These are phyloP conservation scores for Plasmopara halstedii DNA, from an alignment of 352 stramenopile species.

Conservation along the genomic window DNA sequence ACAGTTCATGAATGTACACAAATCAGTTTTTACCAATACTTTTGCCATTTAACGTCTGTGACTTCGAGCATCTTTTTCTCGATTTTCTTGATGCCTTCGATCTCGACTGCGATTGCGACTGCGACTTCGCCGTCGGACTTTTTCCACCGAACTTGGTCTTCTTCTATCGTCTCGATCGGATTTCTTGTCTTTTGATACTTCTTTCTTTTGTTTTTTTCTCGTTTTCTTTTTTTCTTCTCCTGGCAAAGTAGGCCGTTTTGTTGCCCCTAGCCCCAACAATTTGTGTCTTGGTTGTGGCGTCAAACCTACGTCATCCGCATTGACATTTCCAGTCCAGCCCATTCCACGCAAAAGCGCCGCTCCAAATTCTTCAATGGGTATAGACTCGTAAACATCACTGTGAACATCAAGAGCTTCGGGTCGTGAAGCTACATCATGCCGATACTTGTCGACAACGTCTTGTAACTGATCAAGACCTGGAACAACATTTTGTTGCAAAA, in stretches of 20 bases:
- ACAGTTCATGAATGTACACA: too few species aligned
- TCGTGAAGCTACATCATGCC: conserved; percentile 70
- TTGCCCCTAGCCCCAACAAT: conserved; percentile 89
- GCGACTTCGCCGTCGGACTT: conserved; percentile 5
- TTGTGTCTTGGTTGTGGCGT: conserved; percentile 81
- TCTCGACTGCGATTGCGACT: conserved; percentile 6
- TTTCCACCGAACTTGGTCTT: conserved; percentile 2
- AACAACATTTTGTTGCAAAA: conserved; percentile 68
- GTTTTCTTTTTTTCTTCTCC: conserved; percentile 38
- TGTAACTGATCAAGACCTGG: conserved; percentile 53
- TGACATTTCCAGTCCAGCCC: conserved; percentile 89
- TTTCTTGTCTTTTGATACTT: conserved; percentile 4
- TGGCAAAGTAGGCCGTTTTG: conserved; percentile 47
- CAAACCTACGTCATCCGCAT: conserved; percentile 32
- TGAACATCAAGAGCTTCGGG: conserved; percentile 79
- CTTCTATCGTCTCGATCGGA: not conserved
- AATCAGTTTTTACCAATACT: too few species aligned
- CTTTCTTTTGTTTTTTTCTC: conserved; percentile 24
- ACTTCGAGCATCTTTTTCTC: too few species aligned
- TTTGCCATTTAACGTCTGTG: too few species aligned
- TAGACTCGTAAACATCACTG: conserved; percentile 74
- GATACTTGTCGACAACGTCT: conserved; percentile 78
- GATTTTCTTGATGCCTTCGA: not conserved
- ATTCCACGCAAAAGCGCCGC: conserved; percentile 94
- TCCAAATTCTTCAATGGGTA: conserved; percentile 94